Percentiles rank a stretch among this genome's conserved stretches.
These are phyloP conservation scores for Leccinum broughii DNA, from an alignment of 768 basidiomycete genomes.

Conservation along the genomic window DNA sequence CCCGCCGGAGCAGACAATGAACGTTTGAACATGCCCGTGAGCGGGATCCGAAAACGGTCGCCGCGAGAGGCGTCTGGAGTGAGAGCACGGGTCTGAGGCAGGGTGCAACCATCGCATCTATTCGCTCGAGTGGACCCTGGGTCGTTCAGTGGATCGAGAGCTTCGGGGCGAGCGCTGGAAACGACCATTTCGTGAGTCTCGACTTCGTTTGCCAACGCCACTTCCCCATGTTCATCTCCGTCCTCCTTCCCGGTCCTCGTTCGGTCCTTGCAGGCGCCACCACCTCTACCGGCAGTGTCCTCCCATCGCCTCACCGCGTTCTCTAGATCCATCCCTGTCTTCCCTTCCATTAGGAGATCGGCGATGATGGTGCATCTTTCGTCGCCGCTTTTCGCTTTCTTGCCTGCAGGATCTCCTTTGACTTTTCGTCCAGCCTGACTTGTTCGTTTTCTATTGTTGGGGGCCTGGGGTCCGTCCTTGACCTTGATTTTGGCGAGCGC, in stretches of 20 bases:
- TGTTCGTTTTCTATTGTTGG: slow-evolving; percentile 31
- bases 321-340: slow-evolving; percentile 62
- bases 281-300: slow-evolving; percentile 12
- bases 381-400: slow-evolving; percentile 39
- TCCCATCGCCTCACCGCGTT: slow-evolving; percentile 58
- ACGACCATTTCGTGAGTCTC: slow-evolving; percentile 7
- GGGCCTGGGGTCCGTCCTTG: slow-evolving; percentile 39
- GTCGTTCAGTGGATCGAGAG: background rate
- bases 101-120: slow-evolving; percentile 4
- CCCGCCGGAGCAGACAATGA: slow-evolving; percentile 56
- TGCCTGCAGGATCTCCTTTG: slow-evolving; percentile 32
- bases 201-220: slow-evolving; percentile 17
- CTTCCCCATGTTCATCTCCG: slow-evolving; percentile 30
- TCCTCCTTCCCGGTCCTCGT: slow-evolving; percentile 10
- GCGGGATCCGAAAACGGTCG: slow-evolving; percentile 45
- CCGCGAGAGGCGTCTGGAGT: slow-evolving; percentile 29
- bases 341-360: slow-evolving; percentile 63
- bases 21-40: slow-evolving; percentile 67
- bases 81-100: slow-evolving; percentile 25
- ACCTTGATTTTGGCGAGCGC: slow-evolving; percentile 40
- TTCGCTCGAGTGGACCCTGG: slow-evolving; percentile 1
- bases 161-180: slow-evolving; percentile 1
- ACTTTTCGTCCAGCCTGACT: slow-evolving; percentile 30
- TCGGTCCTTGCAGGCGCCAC: slow-evolving; percentile 1
- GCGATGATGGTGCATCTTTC: slow-evolving; percentile 68